These are phyloP conservation scores for Microsporum canis DNA, from an alignment of 2,329 filamentous ascomycete genomes.

Conservation along the genomic window DNA sequence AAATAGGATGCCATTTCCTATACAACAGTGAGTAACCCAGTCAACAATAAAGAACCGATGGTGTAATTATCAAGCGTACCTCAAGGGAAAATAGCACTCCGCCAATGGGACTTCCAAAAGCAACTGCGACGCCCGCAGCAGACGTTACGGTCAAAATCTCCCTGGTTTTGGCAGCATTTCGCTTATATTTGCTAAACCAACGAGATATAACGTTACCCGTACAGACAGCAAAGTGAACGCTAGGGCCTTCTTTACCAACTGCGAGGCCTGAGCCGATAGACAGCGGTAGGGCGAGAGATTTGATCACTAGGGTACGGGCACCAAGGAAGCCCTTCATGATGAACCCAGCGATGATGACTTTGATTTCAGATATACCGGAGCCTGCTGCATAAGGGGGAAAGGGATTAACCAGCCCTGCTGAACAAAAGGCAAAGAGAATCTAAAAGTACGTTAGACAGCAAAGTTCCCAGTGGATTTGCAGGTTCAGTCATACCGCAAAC, in stretches of 20 bases:
- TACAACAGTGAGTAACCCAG: conserved; percentile 10
- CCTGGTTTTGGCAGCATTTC: conserved; percentile 84
- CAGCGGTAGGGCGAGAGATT: conserved; percentile 79
- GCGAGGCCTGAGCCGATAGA: conserved; percentile 90
- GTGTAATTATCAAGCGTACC: conserved; percentile 23
- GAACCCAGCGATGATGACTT: conserved; percentile 96
- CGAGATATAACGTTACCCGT: conserved; percentile 93
- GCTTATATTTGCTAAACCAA: conserved; percentile 82
- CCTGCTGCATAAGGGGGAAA: conserved; percentile 95
- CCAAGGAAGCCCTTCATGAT: conserved; percentile 98
- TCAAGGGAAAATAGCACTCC: conserved; percentile 94
- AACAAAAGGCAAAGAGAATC: conserved; percentile 68
- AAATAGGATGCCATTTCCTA: conserved; percentile 92
- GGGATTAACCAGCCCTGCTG: conserved; percentile 73
- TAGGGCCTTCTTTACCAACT: conserved; percentile 93
- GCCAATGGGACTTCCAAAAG: conserved; percentile 94
- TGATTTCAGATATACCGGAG: conserved; percentile 96
- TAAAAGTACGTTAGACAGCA: conserved; percentile 23
- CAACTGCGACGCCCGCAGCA: conserved; percentile 87
- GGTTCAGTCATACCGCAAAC: conserved; percentile 52
- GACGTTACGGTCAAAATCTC: conserved; percentile 93
- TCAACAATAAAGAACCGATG: not conserved
- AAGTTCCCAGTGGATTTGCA: not conserved
- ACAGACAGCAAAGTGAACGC: conserved; percentile 97
- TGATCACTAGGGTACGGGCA: conserved; percentile 83